phyloP scores from a whole-genome alignment of 176 grass and related monocot genomes.

The Themeda triandra region DNA sequence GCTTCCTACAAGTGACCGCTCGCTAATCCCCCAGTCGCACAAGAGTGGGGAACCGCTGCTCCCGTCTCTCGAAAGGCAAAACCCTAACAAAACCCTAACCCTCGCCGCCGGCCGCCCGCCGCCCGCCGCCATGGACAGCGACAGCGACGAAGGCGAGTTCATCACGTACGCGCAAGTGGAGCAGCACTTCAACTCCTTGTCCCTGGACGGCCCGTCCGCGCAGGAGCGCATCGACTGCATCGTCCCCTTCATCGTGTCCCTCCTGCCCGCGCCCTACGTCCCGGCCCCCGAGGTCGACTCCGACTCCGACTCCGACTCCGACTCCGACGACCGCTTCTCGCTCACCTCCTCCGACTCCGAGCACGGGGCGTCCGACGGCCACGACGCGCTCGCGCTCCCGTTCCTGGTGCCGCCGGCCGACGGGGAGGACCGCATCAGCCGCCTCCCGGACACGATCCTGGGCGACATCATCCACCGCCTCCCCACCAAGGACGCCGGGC shows the following conservation, averaged over 20 bases:
- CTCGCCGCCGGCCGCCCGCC: background rate
- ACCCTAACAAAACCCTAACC: background rate
- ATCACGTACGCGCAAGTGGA: background rate
- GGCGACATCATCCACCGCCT: conserved; percentile 30
- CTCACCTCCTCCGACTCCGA: conserved; percentile 5
- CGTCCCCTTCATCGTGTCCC: background rate
- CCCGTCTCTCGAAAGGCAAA: conserved; percentile 7
- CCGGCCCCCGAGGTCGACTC: conserved; percentile 10
- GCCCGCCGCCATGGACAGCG: conserved; percentile 14
- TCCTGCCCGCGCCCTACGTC: conserved; percentile 19
- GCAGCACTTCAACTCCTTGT: background rate
- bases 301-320: conserved; percentile 15
- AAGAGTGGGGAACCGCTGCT: no score
- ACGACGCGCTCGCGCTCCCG: background rate
- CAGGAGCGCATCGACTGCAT: background rate
- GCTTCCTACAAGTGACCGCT: background rate
- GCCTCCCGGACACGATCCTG: conserved; percentile 23
- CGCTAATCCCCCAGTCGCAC: background rate
- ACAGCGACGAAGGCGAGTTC: background rate
- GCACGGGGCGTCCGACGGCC: background rate
- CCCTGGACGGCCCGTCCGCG: background rate
- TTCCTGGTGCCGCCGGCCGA: background rate
- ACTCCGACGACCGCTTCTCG: conserved; percentile 14
- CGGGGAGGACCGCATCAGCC: conserved; percentile 27
- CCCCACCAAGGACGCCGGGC: conserved; percentile 25